Conservation (phyloP, 2,329 filamentous ascomycete genomes). For the Pleoardoris graminearum region DNA sequence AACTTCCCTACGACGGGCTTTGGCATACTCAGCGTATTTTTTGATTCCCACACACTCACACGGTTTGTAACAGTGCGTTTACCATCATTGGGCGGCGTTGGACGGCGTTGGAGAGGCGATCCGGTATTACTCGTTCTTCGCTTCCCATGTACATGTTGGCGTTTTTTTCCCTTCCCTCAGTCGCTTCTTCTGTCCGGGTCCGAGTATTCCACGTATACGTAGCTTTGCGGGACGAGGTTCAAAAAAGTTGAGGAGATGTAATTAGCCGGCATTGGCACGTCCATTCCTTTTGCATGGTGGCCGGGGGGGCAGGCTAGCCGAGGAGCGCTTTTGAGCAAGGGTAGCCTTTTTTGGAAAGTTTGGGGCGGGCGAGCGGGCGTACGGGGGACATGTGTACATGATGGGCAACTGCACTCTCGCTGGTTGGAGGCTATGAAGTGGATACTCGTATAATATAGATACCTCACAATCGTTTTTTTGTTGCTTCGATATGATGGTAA, state of each 20-base stretch:
- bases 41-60: slow-evolving; percentile 16
- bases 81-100: slow-evolving; percentile 42
- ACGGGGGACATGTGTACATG: slow-evolving; percentile 25
- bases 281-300: no score
- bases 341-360: slow-evolving; percentile 8
- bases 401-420: slow-evolving; percentile 12
- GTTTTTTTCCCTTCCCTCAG: slow-evolving; percentile 10
- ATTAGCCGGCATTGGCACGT: slow-evolving; percentile 22
- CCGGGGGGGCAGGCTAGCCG: no score
- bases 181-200: slow-evolving; percentile 8
- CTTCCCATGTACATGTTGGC: slow-evolving; percentile 16
- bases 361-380: background rate
- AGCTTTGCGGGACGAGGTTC: slow-evolving; percentile 12
- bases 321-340: no score
- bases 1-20: slow-evolving; percentile 18
- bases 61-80: slow-evolving; percentile 16
- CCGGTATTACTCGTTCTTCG: slow-evolving; percentile 13
- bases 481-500: background rate
- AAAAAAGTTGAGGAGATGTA: slow-evolving; percentile 30
- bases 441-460: background rate
- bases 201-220: slow-evolving; percentile 14
- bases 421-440: slow-evolving; percentile 19
- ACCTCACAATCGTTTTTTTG: background rate
- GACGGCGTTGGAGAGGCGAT: slow-evolving; percentile 26
- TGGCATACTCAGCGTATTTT: slow-evolving; percentile 31